A percentile compares a stretch with the other conserved stretches of the same genome.
Evolutionary conservation across 2,329 filamentous ascomycete genomes (phyloP).

Genomic region (Alternaria gansuensis): DNA sequence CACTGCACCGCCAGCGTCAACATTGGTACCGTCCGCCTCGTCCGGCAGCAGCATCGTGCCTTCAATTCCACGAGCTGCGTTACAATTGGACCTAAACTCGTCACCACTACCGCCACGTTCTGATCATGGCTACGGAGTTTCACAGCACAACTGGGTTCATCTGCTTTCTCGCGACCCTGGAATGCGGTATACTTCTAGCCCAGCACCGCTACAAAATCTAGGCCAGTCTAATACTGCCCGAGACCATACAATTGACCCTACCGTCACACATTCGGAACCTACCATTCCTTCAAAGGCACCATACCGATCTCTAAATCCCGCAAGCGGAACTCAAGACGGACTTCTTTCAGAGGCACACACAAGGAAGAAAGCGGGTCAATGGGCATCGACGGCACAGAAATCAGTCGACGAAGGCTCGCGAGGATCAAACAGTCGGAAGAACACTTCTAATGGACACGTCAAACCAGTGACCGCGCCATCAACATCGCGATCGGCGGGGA

Average conservation of each 20-base stretch:
- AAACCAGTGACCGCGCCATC: too few species aligned
- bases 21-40: neutral
- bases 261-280: too few species aligned
- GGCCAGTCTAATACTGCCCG: too few species aligned
- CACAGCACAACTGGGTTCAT: conserved; percentile 8
- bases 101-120: neutral
- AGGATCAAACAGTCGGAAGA: too few species aligned
- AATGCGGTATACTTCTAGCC: too few species aligned
- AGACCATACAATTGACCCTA: neutral
- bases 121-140: neutral
- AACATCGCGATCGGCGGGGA: neutral
- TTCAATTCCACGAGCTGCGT: neutral
- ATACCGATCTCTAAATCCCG: neutral
- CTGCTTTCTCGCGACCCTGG: neutral
- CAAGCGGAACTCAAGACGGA: neutral
- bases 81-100: neutral
- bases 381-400: too few species aligned
- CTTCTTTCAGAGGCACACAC: neutral
- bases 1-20: neutral
- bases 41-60: neutral
- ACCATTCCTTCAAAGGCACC: neutral
- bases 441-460: neutral
- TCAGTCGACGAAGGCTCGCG: too few species aligned
- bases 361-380: too few species aligned
- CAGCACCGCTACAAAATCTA: neutral